Base-by-base conservation (phyloP, 2,329 filamentous ascomycete species). In the Claviceps sp. region DNA sequence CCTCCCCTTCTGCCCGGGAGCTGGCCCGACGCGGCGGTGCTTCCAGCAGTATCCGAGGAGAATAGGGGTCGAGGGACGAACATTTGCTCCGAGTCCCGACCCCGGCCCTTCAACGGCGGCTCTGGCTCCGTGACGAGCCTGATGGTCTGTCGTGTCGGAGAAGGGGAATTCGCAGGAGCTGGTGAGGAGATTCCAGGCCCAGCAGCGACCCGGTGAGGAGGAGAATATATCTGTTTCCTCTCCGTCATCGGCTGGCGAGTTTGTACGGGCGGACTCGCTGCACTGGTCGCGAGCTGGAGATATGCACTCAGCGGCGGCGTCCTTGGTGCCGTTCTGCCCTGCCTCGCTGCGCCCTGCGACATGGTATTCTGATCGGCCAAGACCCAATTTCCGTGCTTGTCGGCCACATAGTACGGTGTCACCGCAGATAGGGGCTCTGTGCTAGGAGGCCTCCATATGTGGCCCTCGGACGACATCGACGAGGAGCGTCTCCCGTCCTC, bases 331-430 rank as follows among this genome's bases (percentile, higher is more conserved):
- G 39, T 57, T 55, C 37, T 62, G 57, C 55, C 64, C 42, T 26
- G 19, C 13, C 10, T 13, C 19, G 13, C 62, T 19, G 59, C 62
- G 45, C 62, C 53, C 48, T 60, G 55, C 39, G 58, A 57, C 17
- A 59, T 57, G 39, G 62, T 62, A 44, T 63, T 63, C 5, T 65
- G 56, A 54, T 71, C 71, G 39, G 69, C 68, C 7, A 77, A 65
- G 16, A 76, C 68, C 76, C 76, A 79, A 58, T 79, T 78, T 1
- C 75, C 73, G 56, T 68, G 68, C 59, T 69, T 72, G 58, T 80
- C 75, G 38, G 75, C 70, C 47, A 77, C 68, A 56, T 77, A 79
- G 45, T 71, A 69, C 0, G 72, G 70, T 2, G 69, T 68, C 24
- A 4, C 8, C 0, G 72, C 71, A 2, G 73, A 73, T 42, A 67